Evolutionary conservation across 2,329 filamentous ascomycete genomes (phyloP), one percentile per base, ranked within the genome.

Genomic region (Xylaria sp.): DNA sequence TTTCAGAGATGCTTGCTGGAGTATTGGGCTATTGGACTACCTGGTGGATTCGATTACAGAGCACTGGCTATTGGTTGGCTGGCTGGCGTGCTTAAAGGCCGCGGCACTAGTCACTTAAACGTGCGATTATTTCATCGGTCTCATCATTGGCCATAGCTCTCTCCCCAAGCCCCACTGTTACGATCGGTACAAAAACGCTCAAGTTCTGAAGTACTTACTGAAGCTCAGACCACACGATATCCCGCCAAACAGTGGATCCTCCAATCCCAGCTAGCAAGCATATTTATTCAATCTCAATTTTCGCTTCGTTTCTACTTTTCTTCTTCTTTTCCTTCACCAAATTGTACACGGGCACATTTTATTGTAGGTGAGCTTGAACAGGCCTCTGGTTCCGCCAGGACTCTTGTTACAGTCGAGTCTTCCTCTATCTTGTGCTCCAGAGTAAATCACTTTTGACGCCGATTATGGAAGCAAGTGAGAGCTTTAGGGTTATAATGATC

Each of bases 401-500:
- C 65, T 75, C 79, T 76, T 79, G 82, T 80, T 81, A 82, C 82
- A 80, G 80, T 90, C 86, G 85, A 89, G 88, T 88, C 83, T 83
- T 87, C 87, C 89, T 90, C 89, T 91, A 91, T 91, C 88, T 87
- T 89, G 87, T 90, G 87, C 83, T 85, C 89, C 76, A 90, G 89
- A 91, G 78, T 68, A 83, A 79, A 54, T 19, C 53, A 39, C 77
- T 57, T 77, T 79, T 76, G 79, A 88, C 88, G 85, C 88, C 88
- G 88, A 80, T 89, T 89, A 89, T 91, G 89, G 89, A 91, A 89
- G 87, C 88, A 88, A 86, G 86, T 83, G 83, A 91, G 87, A 86
- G 84, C 79, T 76, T 75, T 77, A 76, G 45, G 67, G 80, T 81
- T 84, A 88, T 85, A 75, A 84, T 88, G 88, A 88, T 81, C 85